These are phyloP conservation scores for Sarocladiaceae sp. DNA, from an alignment of 2,329 filamentous ascomycete genomes.

Conservation along the genomic window DNA sequence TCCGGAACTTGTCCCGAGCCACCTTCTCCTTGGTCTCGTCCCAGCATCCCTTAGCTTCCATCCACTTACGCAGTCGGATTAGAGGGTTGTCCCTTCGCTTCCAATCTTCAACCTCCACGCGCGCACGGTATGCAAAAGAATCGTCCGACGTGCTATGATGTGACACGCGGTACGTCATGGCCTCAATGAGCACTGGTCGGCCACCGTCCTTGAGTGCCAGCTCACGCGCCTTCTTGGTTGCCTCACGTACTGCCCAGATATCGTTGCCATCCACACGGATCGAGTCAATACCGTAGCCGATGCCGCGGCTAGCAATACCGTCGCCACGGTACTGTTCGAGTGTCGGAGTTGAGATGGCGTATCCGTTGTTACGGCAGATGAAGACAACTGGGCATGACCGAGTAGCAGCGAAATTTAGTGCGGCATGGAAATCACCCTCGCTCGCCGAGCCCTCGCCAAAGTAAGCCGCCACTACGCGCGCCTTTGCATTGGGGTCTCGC, in stretches of 20 bases:
- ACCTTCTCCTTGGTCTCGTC: slow-evolving; percentile 76
- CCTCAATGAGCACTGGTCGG: slow-evolving; percentile 80
- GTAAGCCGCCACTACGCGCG: slow-evolving; percentile 71
- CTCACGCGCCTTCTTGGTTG: slow-evolving; percentile 67
- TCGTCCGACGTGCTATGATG: slow-evolving; percentile 97
- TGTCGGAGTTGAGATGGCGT: slow-evolving; percentile 83
- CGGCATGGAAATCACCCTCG: slow-evolving; percentile 88
- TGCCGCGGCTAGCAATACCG: slow-evolving; percentile 78
- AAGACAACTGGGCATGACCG: slow-evolving; percentile 82
- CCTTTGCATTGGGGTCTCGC: slow-evolving; percentile 61
- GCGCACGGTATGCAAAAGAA: slow-evolving; percentile 89
- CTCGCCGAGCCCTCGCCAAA: slow-evolving; percentile 88
- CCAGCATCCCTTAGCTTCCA: slow-evolving; percentile 80
- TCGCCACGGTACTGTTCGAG: slow-evolving; percentile 88
- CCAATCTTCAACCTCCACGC: slow-evolving; percentile 93
- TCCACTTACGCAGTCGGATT: slow-evolving; percentile 78
- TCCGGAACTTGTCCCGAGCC: slow-evolving; percentile 57
- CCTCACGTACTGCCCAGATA: slow-evolving; percentile 80
- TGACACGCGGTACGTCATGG: slow-evolving; percentile 96
- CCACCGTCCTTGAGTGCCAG: slow-evolving; percentile 78
- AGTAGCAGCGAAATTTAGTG: slow-evolving; percentile 85
- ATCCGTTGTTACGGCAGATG: slow-evolving; percentile 89
- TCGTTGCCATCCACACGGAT: slow-evolving; percentile 93
- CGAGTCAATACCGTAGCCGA: slow-evolving; percentile 91
- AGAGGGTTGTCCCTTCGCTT: slow-evolving; percentile 87